Conservation (phyloP, 352 stramenopile genomes). For the Phytophthora europaea region DNA sequence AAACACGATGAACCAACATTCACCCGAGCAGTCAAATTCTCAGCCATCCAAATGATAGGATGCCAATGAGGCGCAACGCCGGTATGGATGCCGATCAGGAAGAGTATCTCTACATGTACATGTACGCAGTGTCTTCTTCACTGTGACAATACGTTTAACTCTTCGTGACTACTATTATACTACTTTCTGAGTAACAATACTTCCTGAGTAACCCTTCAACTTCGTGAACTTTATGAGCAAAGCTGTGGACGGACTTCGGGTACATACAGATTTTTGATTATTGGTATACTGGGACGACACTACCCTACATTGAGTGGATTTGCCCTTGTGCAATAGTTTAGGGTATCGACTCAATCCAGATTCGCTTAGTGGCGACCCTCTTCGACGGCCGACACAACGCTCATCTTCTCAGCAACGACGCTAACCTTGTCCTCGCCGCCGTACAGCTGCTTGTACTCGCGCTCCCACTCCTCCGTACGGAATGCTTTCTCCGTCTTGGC, state of each 20-base stretch:
- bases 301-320: neutral
- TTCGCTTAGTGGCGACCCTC: neutral
- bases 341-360: neutral
- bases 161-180: neutral
- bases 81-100: neutral
- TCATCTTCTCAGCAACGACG: constrained; percentile 13
- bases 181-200: neutral
- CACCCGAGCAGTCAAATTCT: neutral
- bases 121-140: neutral
- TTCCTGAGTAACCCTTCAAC: neutral
- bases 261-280: neutral
- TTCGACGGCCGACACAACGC: neutral
- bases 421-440: constrained; percentile 2
- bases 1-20: neutral
- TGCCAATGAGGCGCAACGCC: neutral
- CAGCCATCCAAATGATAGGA: neutral
- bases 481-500: constrained; percentile 62
- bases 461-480: constrained; percentile 50
- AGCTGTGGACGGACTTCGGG: neutral
- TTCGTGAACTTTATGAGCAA: neutral
- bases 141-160: neutral
- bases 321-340: neutral
- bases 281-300: constrained; percentile 4
- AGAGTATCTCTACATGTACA: neutral
- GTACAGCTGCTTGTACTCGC: constrained; percentile 10